Percentiles rank a stretch among this genome's conserved stretches.
phyloP scores from a whole-genome alignment of 495 filamentous ascomycete genomes.

The Trichoderma asperelloides region DNA sequence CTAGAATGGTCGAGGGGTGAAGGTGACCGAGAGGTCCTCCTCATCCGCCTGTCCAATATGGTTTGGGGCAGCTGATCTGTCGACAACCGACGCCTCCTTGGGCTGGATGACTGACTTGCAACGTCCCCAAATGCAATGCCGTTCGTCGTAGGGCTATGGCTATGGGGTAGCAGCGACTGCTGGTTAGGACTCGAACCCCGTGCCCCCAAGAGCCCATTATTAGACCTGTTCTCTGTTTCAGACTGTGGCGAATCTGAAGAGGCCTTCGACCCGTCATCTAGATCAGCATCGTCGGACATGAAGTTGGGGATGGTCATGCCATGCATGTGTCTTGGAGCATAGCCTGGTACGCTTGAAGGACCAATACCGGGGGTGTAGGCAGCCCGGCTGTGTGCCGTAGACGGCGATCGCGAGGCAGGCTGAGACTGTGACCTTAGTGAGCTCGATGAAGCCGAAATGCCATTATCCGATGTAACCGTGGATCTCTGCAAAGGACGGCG shows the following conservation, averaged over 20 bases:
- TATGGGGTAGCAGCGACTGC: conserved; percentile 20
- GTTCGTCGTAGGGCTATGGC: conserved; percentile 16
- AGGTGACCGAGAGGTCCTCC: conserved; percentile 44
- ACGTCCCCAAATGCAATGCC: conserved; percentile 37
- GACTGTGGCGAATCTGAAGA: conserved; percentile 26
- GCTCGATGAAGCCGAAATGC: conserved; percentile 28
- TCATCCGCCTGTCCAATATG: conserved; percentile 40
- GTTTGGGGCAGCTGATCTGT: conserved; percentile 42
- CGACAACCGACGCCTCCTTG: conserved; percentile 33
- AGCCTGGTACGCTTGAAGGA: not conserved
- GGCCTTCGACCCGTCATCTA: conserved; percentile 24
- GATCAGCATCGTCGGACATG: conserved; percentile 32
- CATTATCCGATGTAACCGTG: conserved; percentile 29
- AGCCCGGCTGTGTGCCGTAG: conserved; percentile 17
- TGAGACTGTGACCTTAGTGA: conserved; percentile 48
- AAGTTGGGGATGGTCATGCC: conserved; percentile 38
- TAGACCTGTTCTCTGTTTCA: conserved; percentile 26
- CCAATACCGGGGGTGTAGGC: not conserved
- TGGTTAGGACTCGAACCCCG: conserved; percentile 21
- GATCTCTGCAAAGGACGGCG: conserved; percentile 43
- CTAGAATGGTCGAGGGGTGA: conserved; percentile 42
- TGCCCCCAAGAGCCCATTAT: not conserved
- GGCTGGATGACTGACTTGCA: conserved; percentile 14
- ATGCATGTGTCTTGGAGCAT: conserved; percentile 19
- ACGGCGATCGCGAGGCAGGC: conserved; percentile 39